Base-by-base conservation (phyloP, 768 basidiomycete species). In the Arthromyces matolae region DNA sequence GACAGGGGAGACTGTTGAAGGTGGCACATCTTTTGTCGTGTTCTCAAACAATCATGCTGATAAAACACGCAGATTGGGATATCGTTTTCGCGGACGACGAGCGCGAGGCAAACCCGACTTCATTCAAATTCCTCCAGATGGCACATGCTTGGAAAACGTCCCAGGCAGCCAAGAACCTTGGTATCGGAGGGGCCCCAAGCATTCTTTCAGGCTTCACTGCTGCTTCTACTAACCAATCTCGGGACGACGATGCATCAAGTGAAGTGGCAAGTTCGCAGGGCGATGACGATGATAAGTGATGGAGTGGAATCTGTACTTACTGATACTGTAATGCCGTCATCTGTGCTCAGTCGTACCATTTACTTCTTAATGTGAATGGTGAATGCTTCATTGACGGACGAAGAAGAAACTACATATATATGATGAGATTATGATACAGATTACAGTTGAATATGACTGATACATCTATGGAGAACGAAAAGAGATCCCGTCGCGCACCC, bases 81-180 rank as follows among this genome's bases (percentile, higher is more conserved):
- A 81, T 94, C 60, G 84, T 94, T 18, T 98, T 97, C 65, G 84
- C 93, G 22, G 95, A 97, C 72, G 95, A 98, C 76, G 93, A 96
- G 60, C 79, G 86, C 43, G 94, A 95, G 60, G 81, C 86, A 37
- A 95, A 96, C 60, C 91, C 94, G 0, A 85, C 91, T 0, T 81
- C 90, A 0, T 95, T 93, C 84, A 95, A 93, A 60, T 93, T 98
- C 75, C 72, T 97, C 62, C 87, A 94, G 64, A 91, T 89, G 77
- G 95, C 95, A 0, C 93, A 94, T 61, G 86, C 85, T 0, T 97
- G 94, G 94, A 86, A 85, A 58, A 73, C 69, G 45, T 59, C 79
- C 1, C 75, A 80, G 44, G 71, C 69, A 4, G 73, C 67, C 4
- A 72, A 71, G 56, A 72, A 33, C 18, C 34, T 69, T 45, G 59